Evolutionary conservation across 495 filamentous ascomycete species (phyloP).

Genomic region (Aspergillus kassunensis): DNA sequence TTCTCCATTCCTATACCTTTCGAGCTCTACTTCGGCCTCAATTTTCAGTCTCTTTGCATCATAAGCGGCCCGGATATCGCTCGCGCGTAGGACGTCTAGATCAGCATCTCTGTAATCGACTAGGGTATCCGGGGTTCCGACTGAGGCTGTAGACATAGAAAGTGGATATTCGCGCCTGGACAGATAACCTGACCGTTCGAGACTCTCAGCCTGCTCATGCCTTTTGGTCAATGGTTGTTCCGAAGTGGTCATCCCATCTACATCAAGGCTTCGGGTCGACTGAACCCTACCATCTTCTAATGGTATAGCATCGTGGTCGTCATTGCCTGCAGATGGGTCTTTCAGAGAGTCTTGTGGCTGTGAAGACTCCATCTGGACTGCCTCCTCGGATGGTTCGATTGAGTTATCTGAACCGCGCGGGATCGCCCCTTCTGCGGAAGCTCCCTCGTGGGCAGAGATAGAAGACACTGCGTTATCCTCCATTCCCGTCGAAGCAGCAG

Average conservation of each 20-base stretch:
- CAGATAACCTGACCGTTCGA: background rate
- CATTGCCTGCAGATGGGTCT: background rate
- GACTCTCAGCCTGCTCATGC: background rate
- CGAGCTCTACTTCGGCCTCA: slow-evolving; percentile 16
- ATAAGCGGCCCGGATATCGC: slow-evolving; percentile 47
- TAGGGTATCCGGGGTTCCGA: background rate
- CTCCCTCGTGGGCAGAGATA: background rate
- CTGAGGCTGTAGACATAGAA: background rate
- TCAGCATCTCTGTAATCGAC: slow-evolving; percentile 28
- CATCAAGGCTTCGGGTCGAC: background rate
- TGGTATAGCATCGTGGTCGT: background rate
- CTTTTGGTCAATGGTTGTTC: background rate
- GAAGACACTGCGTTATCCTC: background rate
- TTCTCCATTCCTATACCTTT: background rate
- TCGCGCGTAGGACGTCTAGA: slow-evolving; percentile 41
- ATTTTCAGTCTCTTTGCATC: slow-evolving; percentile 23
- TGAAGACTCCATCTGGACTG: background rate
- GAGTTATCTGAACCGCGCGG: background rate
- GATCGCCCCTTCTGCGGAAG: background rate
- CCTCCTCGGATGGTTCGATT: background rate
- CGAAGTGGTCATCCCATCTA: background rate
- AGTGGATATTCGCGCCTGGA: background rate
- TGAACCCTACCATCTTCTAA: background rate
- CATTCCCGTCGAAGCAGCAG: background rate
- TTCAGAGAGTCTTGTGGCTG: background rate